Evolutionary conservation across 2,329 filamentous ascomycete species (phyloP).

Genomic region (Calonectria henricotiae): DNA sequence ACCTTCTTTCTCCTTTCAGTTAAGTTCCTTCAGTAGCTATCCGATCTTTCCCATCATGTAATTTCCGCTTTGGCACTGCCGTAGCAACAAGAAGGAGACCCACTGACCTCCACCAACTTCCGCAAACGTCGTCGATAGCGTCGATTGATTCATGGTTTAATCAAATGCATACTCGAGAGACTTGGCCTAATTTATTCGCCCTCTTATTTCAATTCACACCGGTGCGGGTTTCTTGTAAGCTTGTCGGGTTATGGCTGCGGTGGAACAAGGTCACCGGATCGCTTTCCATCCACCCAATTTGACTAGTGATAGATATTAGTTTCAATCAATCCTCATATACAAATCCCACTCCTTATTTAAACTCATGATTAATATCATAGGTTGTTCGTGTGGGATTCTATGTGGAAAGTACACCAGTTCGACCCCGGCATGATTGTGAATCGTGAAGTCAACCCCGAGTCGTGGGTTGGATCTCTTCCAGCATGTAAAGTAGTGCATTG

Average conservation of each 20-base stretch:
- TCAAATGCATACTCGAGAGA: not conserved
- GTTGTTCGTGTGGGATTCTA: not conserved
- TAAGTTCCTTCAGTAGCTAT: not conserved
- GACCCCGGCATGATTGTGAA: not conserved
- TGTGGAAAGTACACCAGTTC: not conserved
- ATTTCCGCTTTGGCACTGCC: not conserved
- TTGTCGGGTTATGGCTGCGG: too few species aligned
- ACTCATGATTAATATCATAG: not conserved
- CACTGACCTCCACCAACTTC: not conserved
- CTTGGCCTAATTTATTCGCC: not conserved
- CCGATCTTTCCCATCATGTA: not conserved
- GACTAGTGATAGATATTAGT: too few species aligned
- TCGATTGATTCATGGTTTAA: too few species aligned
- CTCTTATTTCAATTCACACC: too few species aligned
- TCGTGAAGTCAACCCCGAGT: not conserved
- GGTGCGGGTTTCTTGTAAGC: not conserved
- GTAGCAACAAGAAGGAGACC: not conserved
- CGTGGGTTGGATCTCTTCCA: too few species aligned
- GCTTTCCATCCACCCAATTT: not conserved
- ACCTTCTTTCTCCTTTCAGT: not conserved
- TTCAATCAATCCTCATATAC: not conserved
- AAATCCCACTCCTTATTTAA: not conserved
- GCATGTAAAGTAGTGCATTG: not conserved
- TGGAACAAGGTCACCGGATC: not conserved
- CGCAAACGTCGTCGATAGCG: conserved; percentile 6